Conservation (phyloP, 352 stramenopile species). For the Phytophthora constricta region DNA sequence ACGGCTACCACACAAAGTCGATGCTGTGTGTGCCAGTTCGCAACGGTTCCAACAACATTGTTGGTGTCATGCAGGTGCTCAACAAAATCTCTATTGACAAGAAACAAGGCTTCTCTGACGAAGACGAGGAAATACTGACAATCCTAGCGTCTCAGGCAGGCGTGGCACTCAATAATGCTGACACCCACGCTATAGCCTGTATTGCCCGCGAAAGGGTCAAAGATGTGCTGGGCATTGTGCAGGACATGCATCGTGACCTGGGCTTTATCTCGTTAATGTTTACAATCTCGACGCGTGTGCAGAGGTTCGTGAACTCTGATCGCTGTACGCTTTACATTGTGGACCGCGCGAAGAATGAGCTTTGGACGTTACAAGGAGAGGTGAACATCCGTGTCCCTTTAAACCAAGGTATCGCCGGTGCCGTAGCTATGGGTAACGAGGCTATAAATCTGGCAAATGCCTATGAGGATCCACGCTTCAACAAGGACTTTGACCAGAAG, state of each 20-base stretch:
- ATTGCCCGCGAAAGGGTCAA: constrained; percentile 69
- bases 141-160: constrained; percentile 89
- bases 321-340: constrained; percentile 93
- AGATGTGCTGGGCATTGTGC: constrained; percentile 89
- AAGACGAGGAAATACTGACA: constrained; percentile 89
- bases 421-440: constrained; percentile 72
- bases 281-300: constrained; percentile 90
- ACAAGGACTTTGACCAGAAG: constrained; percentile 90
- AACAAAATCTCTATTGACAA: constrained; percentile 80
- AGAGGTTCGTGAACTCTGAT: constrained; percentile 90
- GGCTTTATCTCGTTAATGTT: constrained; percentile 93
- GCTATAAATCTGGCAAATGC: constrained; percentile 86
- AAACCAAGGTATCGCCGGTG: constrained; percentile 86
- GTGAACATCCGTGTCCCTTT: constrained; percentile 89
- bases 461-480: constrained; percentile 90
- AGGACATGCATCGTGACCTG: constrained; percentile 90
- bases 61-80: constrained; percentile 91
- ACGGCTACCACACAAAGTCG: constrained; percentile 91
- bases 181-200: constrained; percentile 67
- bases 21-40: constrained; percentile 93
- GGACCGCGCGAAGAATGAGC: constrained; percentile 87
- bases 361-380: constrained; percentile 91
- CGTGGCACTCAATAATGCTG: constrained; percentile 87
- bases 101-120: constrained; percentile 72
- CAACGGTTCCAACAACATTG: constrained; percentile 77